Evolutionary conservation across 352 stramenopile genomes (phyloP).

Genomic region (Phytophthora crassamura): DNA sequence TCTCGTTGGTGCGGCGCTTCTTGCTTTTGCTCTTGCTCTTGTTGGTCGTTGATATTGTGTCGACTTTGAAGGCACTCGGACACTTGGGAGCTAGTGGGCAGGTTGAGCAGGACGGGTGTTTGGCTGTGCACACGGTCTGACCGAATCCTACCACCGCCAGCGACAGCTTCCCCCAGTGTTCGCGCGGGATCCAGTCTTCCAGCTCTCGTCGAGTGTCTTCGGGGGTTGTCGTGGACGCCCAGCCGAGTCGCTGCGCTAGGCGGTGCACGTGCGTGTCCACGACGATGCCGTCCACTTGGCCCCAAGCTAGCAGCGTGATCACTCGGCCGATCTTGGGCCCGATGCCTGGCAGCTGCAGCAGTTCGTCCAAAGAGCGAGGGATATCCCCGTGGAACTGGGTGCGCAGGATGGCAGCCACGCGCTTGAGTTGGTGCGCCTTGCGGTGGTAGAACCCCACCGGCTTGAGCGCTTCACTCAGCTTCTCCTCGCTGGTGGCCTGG

Average conservation of each 20-base stretch:
- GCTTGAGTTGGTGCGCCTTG: conserved; percentile 73
- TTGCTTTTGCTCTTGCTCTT: conserved; percentile 17
- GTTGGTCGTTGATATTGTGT: background rate
- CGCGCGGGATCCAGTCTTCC: conserved; percentile 68
- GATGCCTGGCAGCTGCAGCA: conserved; percentile 65
- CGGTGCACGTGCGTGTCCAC: conserved; percentile 86
- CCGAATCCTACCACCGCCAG: conserved; percentile 79
- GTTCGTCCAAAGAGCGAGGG: conserved; percentile 45
- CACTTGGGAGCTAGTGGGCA: conserved; percentile 63
- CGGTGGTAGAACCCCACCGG: conserved; percentile 79
- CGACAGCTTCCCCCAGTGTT: conserved; percentile 68
- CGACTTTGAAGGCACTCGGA: conserved; percentile 55
- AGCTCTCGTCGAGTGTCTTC: conserved; percentile 64
- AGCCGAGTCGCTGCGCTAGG: conserved; percentile 65
- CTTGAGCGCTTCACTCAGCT: conserved; percentile 57
- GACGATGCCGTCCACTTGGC: conserved; percentile 66
- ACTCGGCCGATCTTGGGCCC: conserved; percentile 81
- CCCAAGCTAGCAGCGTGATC: conserved; percentile 69
- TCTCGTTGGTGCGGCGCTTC: conserved; percentile 6
- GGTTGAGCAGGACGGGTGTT: conserved; percentile 56
- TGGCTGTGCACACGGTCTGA: conserved; percentile 64
- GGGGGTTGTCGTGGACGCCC: conserved; percentile 34
- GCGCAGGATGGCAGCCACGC: conserved; percentile 52
- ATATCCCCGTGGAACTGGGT: conserved; percentile 54
- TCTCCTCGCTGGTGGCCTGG: conserved; percentile 34